Evolutionary conservation across 257 asterid species (phyloP).

Genomic region (Solanum verrucosum): DNA sequence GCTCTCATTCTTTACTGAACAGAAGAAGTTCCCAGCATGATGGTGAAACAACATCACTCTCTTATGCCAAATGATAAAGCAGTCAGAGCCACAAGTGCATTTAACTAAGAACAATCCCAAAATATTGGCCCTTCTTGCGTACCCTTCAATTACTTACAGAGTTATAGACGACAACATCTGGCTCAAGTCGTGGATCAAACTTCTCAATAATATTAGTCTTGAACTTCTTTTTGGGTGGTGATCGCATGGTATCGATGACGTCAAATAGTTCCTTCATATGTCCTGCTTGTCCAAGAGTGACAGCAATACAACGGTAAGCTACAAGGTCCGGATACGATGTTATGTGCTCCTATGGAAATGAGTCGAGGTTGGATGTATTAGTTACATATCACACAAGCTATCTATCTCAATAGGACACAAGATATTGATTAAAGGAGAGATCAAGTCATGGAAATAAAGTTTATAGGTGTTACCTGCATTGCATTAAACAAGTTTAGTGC

Average conservation of each 20-base stretch:
- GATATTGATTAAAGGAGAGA: background rate
- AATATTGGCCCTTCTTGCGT: background rate
- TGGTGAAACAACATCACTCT: background rate
- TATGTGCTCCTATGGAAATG: constrained; percentile 46
- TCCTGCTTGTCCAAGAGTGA: constrained; percentile 99
- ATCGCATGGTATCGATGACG: constrained; percentile 79
- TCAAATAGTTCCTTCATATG: constrained; percentile 86
- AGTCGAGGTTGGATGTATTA: background rate
- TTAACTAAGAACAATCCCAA: background rate
- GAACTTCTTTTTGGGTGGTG: constrained; percentile 83
- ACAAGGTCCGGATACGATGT: constrained; percentile 81
- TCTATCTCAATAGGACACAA: background rate
- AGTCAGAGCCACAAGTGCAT: background rate
- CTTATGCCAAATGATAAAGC: background rate
- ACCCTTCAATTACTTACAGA: constrained; percentile 47
- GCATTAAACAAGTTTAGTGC: constrained; percentile 70
- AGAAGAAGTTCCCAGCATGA: background rate
- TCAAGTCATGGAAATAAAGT: background rate
- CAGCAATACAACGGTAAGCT: constrained; percentile 79
- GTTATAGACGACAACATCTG: constrained; percentile 71
- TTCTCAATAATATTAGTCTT: constrained; percentile 55
- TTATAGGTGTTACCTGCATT: constrained; percentile 60
- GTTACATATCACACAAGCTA: background rate
- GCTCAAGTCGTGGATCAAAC: constrained; percentile 92
- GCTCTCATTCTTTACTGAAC: constrained; percentile 1